Evolutionary conservation across 441 rosid species (phyloP), one percentile per base, ranked within the genome.

Genomic region (Dalechampia spathulata): DNA sequence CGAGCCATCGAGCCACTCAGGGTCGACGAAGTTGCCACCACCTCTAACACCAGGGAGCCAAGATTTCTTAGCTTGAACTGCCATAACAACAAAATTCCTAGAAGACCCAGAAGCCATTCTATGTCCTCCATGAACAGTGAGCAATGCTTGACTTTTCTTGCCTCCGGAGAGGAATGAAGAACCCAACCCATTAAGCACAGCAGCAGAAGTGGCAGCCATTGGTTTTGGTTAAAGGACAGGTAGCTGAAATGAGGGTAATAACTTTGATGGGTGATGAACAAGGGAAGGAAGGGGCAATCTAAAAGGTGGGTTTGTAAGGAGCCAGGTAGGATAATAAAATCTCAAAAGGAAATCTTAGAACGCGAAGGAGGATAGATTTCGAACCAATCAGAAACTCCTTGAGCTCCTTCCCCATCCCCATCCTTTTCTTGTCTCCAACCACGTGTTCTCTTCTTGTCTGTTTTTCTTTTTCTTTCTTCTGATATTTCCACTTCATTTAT

Each of bases 1-100:
- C 98, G 98, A 92, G 79, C 96, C 98, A 72, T 92, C 98, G 38
- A 92, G 98, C 96, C 98, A 92, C 55, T 86, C 98, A 0, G 98
- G 98, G 82, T 92, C 80, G 30, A 81, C 23, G 57, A 92, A 72
- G 88, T 80, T 86, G 70, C 96, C 94, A 21, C 95, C 95, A 21
- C 78, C 85, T 76, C 7, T 92, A 48, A 92, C 98, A 7, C 25
- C 90, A 19, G 98, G 98, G 64, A 92, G 63, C 98, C 98, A 92
- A 6, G 98, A 92, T 46, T 88, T 86, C 83, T 88, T 92, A 0
- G 85, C 65, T 43, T 61, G 62, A 43, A 74, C 79, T 65, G 34
- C 34, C 34, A 30, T 30, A 3, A 66, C 94, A 0, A 83, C 82
- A 1, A 74, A 44, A 70, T 65, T 85, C 63, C 79, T 71, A 5